phyloP scores from a whole-genome alignment of 345 rosid species.

The Eutrema japonicum region DNA sequence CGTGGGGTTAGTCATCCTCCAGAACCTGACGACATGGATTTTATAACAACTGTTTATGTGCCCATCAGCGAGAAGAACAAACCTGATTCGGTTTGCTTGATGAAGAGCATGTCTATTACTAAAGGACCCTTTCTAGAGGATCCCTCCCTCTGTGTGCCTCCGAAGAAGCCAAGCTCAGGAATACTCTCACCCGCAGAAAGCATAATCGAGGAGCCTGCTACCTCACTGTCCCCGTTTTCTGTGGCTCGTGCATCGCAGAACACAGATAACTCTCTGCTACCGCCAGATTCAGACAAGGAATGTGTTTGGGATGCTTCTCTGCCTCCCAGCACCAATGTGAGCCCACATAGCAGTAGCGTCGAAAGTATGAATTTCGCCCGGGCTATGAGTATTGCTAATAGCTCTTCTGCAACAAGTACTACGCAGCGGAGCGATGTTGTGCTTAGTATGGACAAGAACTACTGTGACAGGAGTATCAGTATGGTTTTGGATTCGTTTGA shows the following conservation, averaged over 20 bases:
- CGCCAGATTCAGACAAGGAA: constrained; percentile 78
- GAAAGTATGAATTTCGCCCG: constrained; percentile 72
- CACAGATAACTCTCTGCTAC: constrained; percentile 61
- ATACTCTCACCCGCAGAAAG: constrained; percentile 72
- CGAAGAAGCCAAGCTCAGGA: constrained; percentile 57
- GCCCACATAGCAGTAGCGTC: constrained; percentile 88
- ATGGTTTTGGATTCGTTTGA: constrained; percentile 75
- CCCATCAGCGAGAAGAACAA: constrained; percentile 65
- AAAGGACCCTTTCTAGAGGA: constrained; percentile 84
- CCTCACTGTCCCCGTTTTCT: constrained; percentile 59
- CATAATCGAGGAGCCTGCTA: constrained; percentile 64
- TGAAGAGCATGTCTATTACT: constrained; percentile 62
- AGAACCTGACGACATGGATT: constrained; percentile 88
- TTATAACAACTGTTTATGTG: constrained; percentile 68
- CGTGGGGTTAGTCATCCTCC: constrained; percentile 97
- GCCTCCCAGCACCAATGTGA: constrained; percentile 90
- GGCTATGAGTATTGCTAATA: constrained; percentile 86
- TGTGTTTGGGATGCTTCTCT: constrained; percentile 96
- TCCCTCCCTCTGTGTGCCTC: constrained; percentile 65
- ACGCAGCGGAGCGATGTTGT: constrained; percentile 77
- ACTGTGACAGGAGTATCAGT: constrained; percentile 64
- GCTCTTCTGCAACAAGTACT: constrained; percentile 54
- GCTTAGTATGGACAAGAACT: constrained; percentile 66
- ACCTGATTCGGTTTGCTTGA: constrained; percentile 66
- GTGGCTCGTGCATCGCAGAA: constrained; percentile 67